phyloP scores from a whole-genome alignment of 768 basidiomycete genomes.

The Serendipita sp. region DNA sequence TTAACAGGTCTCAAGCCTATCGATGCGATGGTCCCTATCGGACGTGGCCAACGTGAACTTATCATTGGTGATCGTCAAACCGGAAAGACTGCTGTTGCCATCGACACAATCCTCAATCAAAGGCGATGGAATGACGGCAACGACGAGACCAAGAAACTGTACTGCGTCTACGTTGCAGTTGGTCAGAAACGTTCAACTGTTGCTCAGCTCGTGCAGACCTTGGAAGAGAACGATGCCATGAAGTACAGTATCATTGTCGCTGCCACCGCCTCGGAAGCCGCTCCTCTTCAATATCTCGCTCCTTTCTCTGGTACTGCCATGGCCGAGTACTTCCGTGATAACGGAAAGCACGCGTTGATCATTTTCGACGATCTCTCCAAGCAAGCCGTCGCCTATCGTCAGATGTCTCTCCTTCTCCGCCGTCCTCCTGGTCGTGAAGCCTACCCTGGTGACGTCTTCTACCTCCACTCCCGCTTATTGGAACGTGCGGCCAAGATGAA shows the following conservation, averaged over 20 bases:
- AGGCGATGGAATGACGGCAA: slow-evolving; percentile 98
- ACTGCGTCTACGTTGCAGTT: slow-evolving; percentile 99
- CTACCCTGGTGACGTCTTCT: slow-evolving; percentile 99
- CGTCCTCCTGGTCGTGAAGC: slow-evolving; percentile 99
- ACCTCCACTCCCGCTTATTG: slow-evolving; percentile 98
- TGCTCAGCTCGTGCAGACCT: slow-evolving; percentile 97
- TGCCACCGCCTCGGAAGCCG: slow-evolving; percentile 97
- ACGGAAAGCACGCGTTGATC: slow-evolving; percentile 98
- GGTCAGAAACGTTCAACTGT: slow-evolving; percentile 99
- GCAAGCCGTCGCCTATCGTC: slow-evolving; percentile 99
- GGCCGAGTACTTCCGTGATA: slow-evolving; percentile 99
- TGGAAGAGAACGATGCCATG: slow-evolving; percentile 99
- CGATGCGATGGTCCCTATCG: slow-evolving; percentile 99
- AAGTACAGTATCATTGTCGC: slow-evolving; percentile 99
- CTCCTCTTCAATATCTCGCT: slow-evolving; percentile 97
- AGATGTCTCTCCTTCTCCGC: slow-evolving; percentile 99
- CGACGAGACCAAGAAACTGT: slow-evolving; percentile 95
- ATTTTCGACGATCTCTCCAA: slow-evolving; percentile 99
- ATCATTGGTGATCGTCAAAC: slow-evolving; percentile 99
- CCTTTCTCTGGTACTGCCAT: slow-evolving; percentile 99
- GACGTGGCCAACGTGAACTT: slow-evolving; percentile 99
- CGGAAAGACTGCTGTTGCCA: slow-evolving; percentile 97
- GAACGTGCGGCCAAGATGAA: slow-evolving; percentile 99
- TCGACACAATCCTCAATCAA: slow-evolving; percentile 99
- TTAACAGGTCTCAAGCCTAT: slow-evolving; percentile 99